Conservation (phyloP, 495 filamentous ascomycete species). For the Penicillium egyptiacum region DNA sequence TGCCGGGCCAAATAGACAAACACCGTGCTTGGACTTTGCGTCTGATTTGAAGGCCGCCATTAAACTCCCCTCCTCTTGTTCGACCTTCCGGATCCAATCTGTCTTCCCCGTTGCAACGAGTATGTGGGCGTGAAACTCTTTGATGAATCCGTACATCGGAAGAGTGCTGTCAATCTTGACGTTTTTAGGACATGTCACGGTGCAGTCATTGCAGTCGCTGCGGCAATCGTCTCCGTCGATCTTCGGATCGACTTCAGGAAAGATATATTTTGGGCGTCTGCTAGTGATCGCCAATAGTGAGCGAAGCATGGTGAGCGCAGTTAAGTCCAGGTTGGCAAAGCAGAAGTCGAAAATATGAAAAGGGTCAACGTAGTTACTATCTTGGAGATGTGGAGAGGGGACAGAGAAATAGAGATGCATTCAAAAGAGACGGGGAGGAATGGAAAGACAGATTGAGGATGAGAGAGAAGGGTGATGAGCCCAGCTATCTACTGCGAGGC, state of each 20-base stretch:
- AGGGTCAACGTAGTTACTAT: no score
- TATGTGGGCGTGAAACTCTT: slow-evolving; percentile 81
- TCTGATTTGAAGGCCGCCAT: slow-evolving; percentile 78
- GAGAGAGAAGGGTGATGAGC: no score
- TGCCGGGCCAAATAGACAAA: slow-evolving; percentile 31
- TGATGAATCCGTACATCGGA: slow-evolving; percentile 79
- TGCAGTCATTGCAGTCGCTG: slow-evolving; percentile 81
- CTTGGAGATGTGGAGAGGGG: no score
- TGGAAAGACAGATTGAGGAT: no score
- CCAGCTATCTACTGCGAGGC: no score
- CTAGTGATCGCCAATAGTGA: neutral
- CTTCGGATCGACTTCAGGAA: slow-evolving; percentile 59
- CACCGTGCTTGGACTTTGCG: slow-evolving; percentile 68
- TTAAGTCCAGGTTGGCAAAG: no score
- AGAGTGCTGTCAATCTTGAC: slow-evolving; percentile 70
- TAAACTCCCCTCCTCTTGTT: slow-evolving; percentile 81
- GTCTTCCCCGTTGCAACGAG: slow-evolving; percentile 89
- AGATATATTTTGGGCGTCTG: slow-evolving; percentile 30
- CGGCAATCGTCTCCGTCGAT: slow-evolving; percentile 82
- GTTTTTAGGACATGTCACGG: slow-evolving; percentile 68
- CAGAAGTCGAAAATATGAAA: no score
- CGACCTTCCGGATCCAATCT: slow-evolving; percentile 77
- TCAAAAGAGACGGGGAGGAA: no score
- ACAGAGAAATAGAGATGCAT: no score
- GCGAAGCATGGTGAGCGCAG: neutral